Evolutionary conservation across 768 basidiomycete genomes (phyloP).

Genomic region (Trametes meyenii): DNA sequence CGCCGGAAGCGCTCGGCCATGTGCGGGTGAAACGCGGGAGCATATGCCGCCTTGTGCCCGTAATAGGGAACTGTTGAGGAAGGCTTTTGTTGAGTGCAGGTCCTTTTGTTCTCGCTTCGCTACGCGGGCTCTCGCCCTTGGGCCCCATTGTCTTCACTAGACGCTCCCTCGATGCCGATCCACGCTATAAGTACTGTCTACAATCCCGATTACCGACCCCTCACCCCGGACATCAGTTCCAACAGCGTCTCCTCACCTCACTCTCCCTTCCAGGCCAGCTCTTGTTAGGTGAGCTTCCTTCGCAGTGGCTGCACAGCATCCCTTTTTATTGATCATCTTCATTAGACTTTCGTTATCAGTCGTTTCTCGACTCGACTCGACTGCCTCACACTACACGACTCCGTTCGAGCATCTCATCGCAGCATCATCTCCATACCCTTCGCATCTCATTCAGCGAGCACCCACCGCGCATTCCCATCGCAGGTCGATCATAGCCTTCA

Average conservation of each 20-base stretch:
- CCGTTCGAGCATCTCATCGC: constrained; percentile 23
- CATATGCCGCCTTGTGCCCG: constrained; percentile 31
- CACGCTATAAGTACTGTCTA: constrained; percentile 35
- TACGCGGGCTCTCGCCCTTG: constrained; percentile 22
- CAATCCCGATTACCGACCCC: constrained; percentile 23
- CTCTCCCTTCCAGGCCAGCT: constrained; percentile 33
- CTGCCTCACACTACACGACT: constrained; percentile 33
- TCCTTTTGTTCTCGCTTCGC: constrained; percentile 38
- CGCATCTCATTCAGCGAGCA: constrained; percentile 41
- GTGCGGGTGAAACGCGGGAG: constrained; percentile 30
- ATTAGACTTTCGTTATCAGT: constrained; percentile 28
- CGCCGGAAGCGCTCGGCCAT: constrained; percentile 26
- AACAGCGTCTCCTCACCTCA: constrained; percentile 24
- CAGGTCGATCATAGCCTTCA: constrained; percentile 58
- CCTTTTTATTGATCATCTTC: background rate
- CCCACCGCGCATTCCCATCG: constrained; percentile 48
- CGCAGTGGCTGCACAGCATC: background rate
- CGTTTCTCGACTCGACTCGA: constrained; percentile 23
- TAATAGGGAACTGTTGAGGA: constrained; percentile 29
- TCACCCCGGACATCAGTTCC: constrained; percentile 36
- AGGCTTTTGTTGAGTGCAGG: constrained; percentile 26
- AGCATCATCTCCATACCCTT: constrained; percentile 24
- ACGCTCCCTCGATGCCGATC: constrained; percentile 19
- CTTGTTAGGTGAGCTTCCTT: constrained; percentile 32
- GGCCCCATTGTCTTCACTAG: constrained; percentile 33